These are phyloP conservation scores for Rhodotorula kratochvilovae DNA, from an alignment of 768 basidiomycete genomes.

Conservation along the genomic window DNA sequence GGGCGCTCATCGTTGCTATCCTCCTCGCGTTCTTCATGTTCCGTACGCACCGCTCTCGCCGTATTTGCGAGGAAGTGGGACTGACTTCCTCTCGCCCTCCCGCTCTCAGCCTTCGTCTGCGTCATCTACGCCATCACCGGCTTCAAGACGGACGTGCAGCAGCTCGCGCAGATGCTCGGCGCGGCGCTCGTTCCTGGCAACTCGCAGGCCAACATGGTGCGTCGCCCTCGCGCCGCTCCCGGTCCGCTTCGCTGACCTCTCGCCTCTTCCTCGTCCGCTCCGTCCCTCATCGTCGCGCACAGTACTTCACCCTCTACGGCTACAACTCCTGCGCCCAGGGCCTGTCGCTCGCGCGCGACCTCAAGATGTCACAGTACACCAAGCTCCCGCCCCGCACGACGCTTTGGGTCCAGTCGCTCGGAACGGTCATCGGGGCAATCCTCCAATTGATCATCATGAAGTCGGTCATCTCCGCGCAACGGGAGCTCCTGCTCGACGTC, in stretches of 20 bases:
- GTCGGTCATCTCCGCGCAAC: constrained; percentile 56
- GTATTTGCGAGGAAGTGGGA: neutral
- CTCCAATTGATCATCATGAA: constrained; percentile 58
- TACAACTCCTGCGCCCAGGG: constrained; percentile 53
- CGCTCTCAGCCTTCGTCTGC: constrained; percentile 10
- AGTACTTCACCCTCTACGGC: constrained; percentile 49
- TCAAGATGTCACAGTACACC: constrained; percentile 56
- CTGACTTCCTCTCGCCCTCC: neutral
- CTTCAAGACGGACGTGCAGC: constrained; percentile 47
- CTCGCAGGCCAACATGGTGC: constrained; percentile 63
- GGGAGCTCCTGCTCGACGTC: constrained; percentile 55
- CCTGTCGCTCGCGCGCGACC: constrained; percentile 56
- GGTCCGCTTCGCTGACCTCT: neutral
- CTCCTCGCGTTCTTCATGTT: constrained; percentile 57
- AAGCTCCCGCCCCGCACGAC: constrained; percentile 65
- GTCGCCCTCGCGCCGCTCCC: constrained; percentile 34
- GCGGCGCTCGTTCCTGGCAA: constrained; percentile 56
- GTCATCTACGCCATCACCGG: constrained; percentile 53
- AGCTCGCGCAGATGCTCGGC: constrained; percentile 57
- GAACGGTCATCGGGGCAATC: constrained; percentile 55
- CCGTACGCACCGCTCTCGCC: neutral
- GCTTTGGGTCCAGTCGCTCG: constrained; percentile 59
- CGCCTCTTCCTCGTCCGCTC: too few relatives aligned
- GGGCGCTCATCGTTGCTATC: constrained; percentile 53
- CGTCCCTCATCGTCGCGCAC: too few relatives aligned